phyloP scores from a whole-genome alignment of 73 alveolate species.

The Stentor coeruleus region DNA sequence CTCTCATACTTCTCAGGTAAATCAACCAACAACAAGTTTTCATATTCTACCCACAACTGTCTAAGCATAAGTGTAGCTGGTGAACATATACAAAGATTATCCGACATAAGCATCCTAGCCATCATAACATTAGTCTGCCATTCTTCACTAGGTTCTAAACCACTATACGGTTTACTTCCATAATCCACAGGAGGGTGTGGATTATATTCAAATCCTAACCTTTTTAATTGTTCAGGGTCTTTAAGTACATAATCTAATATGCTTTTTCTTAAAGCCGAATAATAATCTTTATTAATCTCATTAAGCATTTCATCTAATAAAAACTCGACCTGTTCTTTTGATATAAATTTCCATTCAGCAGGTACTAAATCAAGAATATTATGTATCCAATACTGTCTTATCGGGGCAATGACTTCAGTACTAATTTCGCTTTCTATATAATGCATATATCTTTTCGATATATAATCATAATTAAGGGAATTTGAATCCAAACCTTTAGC shows the following conservation, averaged over 20 bases:
- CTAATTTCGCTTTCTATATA: constrained; percentile 86
- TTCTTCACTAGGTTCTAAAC: constrained; percentile 80
- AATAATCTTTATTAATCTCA: constrained; percentile 81
- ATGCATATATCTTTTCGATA: constrained; percentile 66
- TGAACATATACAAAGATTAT: constrained; percentile 76
- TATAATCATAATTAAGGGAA: constrained; percentile 41
- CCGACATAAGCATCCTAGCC: constrained; percentile 88
- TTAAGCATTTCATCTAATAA: constrained; percentile 77
- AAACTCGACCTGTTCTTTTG: constrained; percentile 59
- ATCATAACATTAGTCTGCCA: constrained; percentile 92
- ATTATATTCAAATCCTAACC: constrained; percentile 76
- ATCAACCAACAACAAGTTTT: constrained; percentile 64
- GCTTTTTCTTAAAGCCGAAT: constrained; percentile 65
- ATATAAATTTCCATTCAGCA: constrained; percentile 71
- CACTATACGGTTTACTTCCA: constrained; percentile 77
- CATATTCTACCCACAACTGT: constrained; percentile 82
- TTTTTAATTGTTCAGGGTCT: constrained; percentile 71
- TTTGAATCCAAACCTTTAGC: constrained; percentile 48
- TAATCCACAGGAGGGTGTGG: constrained; percentile 77
- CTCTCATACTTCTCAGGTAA: constrained; percentile 82
- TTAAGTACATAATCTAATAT: constrained; percentile 81
- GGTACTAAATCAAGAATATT: constrained; percentile 85
- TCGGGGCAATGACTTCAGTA: constrained; percentile 87
- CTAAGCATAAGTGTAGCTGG: constrained; percentile 74
- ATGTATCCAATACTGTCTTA: constrained; percentile 80